Base-by-base conservation (phyloP, 176 grass and related monocot genomes). In the Juncus effusus region DNA sequence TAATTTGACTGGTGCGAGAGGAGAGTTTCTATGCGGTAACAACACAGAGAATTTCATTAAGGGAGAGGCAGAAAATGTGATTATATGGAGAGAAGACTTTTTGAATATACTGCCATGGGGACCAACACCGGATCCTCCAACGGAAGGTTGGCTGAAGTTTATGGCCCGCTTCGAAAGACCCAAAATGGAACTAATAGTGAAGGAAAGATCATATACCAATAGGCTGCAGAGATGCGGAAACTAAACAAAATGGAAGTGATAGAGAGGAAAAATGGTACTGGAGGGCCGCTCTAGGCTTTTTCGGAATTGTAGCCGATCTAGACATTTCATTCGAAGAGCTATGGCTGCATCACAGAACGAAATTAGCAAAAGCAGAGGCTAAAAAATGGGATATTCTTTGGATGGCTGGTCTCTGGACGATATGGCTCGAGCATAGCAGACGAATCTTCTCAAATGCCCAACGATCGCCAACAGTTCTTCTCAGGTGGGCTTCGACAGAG, bases 81-180 rank as follows among this genome's bases (percentile, higher is more conserved):
- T 72, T n/a, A 38, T 72, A 7, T 72, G 69, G 69, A 52, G 58
- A 28, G 19, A 28, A 3, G 55, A 53, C 4, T 56, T 58, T 19
- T 72, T 72, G 69, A 52, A 28, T 59, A 2, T 44, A 0, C 69
- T 28, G 19, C 54, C 0, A 35, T 72, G 69, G 69, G 69, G 69
- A 42, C 19, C 19, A 28, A 28, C 19, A 28, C 19, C 19, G 19
- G 53, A 72, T 56, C 36, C 52, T 11, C 11, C 11, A 40, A 51
- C 37, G n/a, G 40, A 19, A 54, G 55, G 51, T 69, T 4, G 5
- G 5, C 54, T n/a, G 3, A 16, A 13, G 51, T 52, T 36, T 68
- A 16, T 12, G 14, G 54, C 47, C 3, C 3, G 47, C 49, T 68
- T 35, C 49, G 6, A 9, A 10, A 54, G 3, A 2, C 54, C 28